A percentile compares a stretch with the other conserved stretches of the same genome.
phyloP scores from a whole-genome alignment of 768 basidiomycete species.

The Clavulina sp. region DNA sequence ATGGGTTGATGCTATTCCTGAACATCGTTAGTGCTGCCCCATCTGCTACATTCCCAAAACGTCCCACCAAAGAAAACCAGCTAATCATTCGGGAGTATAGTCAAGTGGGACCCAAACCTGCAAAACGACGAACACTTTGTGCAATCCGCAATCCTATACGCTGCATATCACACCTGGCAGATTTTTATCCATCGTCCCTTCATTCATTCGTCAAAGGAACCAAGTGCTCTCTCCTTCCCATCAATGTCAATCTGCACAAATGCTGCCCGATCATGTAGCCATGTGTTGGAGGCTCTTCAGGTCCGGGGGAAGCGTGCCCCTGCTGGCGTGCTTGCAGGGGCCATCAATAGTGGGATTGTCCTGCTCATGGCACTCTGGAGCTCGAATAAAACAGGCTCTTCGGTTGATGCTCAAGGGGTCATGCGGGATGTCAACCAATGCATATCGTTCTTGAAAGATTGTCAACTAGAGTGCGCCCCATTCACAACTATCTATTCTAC shows the following conservation, averaged over 20 bases:
- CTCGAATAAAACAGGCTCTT: conserved; percentile 19
- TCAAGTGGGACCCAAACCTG: conserved; percentile 38
- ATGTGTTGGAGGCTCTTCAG: conserved; percentile 46
- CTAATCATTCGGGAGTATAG: conserved; percentile 17
- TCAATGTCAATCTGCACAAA: conserved; percentile 66
- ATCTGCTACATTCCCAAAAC: background rate
- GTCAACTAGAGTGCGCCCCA: no score
- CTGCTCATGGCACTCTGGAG: conserved; percentile 43
- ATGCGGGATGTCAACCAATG: background rate
- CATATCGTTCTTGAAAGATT: conserved; percentile 4
- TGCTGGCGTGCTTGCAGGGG: conserved; percentile 27
- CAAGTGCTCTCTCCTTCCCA: conserved; percentile 34
- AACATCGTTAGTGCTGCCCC: conserved; percentile 44
- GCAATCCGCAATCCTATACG: conserved; percentile 41
- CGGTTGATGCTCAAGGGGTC: background rate
- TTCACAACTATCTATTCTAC: no score
- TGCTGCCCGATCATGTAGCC: conserved; percentile 55
- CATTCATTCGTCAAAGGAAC: conserved; percentile 42
- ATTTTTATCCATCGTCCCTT: conserved; percentile 67
- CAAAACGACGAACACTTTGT: conserved; percentile 32
- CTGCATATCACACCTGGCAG: conserved; percentile 45
- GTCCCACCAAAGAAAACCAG: background rate
- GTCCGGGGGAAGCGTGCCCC: conserved; percentile 28
- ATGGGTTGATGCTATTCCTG: conserved; percentile 54
- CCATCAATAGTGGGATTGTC: conserved; percentile 34